A percentile compares a stretch with the other conserved stretches of the same genome.
Evolutionary conservation across 768 basidiomycete genomes (phyloP).

Genomic region (Phaeotremella skinneri): DNA sequence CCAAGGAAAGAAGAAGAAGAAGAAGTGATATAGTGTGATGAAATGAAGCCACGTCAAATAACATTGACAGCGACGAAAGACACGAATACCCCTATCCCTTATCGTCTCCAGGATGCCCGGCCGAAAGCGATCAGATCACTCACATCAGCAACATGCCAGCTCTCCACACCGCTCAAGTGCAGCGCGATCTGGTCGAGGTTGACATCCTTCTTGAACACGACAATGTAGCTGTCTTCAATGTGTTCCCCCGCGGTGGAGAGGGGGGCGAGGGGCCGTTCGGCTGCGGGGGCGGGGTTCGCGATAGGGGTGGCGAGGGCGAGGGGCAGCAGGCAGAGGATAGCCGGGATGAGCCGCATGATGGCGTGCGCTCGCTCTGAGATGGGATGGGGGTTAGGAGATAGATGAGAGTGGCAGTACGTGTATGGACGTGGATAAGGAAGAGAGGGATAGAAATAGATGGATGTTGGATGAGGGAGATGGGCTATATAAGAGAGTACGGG

Average conservation of each 20-base stretch:
- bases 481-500: neutral
- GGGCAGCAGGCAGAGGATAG: slow-evolving; percentile 31
- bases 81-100: too few relatives aligned
- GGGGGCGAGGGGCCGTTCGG: slow-evolving; percentile 40
- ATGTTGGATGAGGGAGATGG: slow-evolving; percentile 5
- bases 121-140: slow-evolving; percentile 23
- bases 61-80: too few relatives aligned
- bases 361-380: neutral
- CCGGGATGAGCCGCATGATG: slow-evolving; percentile 33
- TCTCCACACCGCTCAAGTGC: slow-evolving; percentile 74
- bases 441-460: slow-evolving; percentile 9
- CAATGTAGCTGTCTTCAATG: slow-evolving; percentile 78
- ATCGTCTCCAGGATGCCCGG: too few relatives aligned
- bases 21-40: neutral
- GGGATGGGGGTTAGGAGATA: slow-evolving; percentile 1
- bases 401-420: neutral
- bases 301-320: slow-evolving; percentile 37
- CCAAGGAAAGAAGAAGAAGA: neutral
- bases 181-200: slow-evolving; percentile 59
- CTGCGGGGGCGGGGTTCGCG: slow-evolving; percentile 8
- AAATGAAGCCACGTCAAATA: too few relatives aligned
- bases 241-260: slow-evolving; percentile 35
- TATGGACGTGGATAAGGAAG: slow-evolving; percentile 1
- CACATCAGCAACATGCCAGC: slow-evolving; percentile 59
- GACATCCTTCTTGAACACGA: slow-evolving; percentile 75